phyloP scores from a whole-genome alignment of 208 protist genomes.

The Acanthamoeba culbertsoni region DNA sequence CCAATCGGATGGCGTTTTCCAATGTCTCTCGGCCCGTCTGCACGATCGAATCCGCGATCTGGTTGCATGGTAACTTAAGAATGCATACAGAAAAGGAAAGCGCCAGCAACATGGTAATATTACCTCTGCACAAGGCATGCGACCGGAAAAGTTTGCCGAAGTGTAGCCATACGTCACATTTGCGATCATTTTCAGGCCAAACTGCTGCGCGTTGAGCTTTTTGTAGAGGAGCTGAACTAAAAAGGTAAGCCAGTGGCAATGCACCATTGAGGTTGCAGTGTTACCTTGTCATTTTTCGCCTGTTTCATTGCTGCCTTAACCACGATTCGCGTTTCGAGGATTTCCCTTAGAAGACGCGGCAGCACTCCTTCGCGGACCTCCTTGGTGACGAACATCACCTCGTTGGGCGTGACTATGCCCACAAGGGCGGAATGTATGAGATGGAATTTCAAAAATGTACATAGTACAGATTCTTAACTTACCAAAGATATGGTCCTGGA shows the following conservation, averaged over 20 bases:
- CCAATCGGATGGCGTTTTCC: conserved; percentile 76
- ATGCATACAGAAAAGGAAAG: not conserved
- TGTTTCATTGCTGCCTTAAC: conserved; percentile 83
- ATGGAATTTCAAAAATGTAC: not conserved
- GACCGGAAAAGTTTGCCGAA: conserved; percentile 84
- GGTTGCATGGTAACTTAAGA: not conserved
- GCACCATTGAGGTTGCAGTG: not conserved
- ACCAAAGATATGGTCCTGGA: conserved; percentile 64
- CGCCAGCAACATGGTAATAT: not conserved
- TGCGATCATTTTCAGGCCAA: conserved; percentile 89
- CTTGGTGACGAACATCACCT: conserved; percentile 69
- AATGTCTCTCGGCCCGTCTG: conserved; percentile 85
- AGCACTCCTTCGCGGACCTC: conserved; percentile 78
- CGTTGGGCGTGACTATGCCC: conserved; percentile 70
- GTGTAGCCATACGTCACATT: conserved; percentile 93
- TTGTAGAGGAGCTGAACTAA: conserved; percentile 28
- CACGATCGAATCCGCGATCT: conserved; percentile 87
- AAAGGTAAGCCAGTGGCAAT: not conserved
- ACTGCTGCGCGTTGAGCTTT: conserved; percentile 83
- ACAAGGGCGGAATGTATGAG: not conserved
- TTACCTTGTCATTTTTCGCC: conserved; percentile 59
- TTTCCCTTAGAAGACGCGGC: conserved; percentile 82
- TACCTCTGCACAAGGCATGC: conserved; percentile 90
- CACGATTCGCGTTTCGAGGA: conserved; percentile 83
- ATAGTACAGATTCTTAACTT: not conserved